Base-by-base conservation (phyloP, 768 basidiomycete species). In the Boletus insuetus region DNA sequence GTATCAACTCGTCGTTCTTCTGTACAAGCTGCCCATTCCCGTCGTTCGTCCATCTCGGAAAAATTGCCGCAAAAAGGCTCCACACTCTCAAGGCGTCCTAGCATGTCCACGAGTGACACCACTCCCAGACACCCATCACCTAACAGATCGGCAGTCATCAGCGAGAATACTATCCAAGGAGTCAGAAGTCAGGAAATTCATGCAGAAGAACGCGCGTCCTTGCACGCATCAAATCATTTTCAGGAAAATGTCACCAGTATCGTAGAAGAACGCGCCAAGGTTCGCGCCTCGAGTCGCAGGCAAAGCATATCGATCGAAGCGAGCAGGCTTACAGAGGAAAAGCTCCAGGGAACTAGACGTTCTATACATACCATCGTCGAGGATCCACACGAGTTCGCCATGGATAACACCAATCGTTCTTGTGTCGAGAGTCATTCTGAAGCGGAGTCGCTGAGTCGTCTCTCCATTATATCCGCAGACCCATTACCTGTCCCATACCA, bases 401-500 rank as follows among this genome's bases (percentile, higher is more conserved):
- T 49, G n/a, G 57, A 58, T 35, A 59, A 24, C 29, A 59, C 56
- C 22, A 56, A 58, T 41, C 61, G 26, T 41, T 63, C 64, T 39
- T 51, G 16, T 37, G 32, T 51, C 40, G 61, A 66, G 49, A 51
- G 17, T 35, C 66, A 62, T 52, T 64, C 53, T 24, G 67, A 69
- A 16, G 58, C 55, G 37, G 69, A 65, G 46, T 67, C 61, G 31
- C 58, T 60, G 22, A 42, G 46, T 41, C 58, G 58, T 40, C 60
- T 72, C 26, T 63, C 72, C n/a, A 71, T 71, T 19, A 44, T 65
- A 48, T 79, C 78, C 14, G 74, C 74, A 24, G 78, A 73, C 38
- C 78, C 78, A 32, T 53, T 80, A 47, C 78, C 79, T n/a, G 70
- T 78, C 31, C 79, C 78, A 8, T 78, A 75, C 54, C 77, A 79